Base-by-base conservation (phyloP, 2,329 filamentous ascomycete genomes). In the Myrmaecium sp. region DNA sequence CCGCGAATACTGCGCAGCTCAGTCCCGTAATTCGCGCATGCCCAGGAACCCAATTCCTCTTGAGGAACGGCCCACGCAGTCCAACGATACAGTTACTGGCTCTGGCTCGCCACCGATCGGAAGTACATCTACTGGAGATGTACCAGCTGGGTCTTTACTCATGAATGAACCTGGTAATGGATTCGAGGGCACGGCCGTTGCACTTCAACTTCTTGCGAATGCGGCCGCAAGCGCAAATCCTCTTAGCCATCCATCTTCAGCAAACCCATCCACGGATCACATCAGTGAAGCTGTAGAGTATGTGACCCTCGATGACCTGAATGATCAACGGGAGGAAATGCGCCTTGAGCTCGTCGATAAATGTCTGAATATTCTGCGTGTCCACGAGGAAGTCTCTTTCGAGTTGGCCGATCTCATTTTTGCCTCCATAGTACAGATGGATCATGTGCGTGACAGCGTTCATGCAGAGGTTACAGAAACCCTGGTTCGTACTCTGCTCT, bases 351-450 rank as follows among this genome's bases (percentile, higher is more conserved):
- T 95, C 29, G 84, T 95, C 32, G 84, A 94, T 40, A 77, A 82
- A 31, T 92, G 80, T 36, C 60, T 98, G 13, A 84, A 94, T 41
- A 73, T 95, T 17, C 73, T 98, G 28, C 78, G 86, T 46, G 74
- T 76, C 19, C 84, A 95, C 39, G 75, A 84, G 9, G 74, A 80
- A 38, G 73, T 86, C 7, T 91, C 89, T 0, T 89, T 94, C 40
- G 86, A 95, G 43, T 62, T 98, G 24, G 71, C 83, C 0, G 84
- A 94, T 41, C 62, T 98, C 12, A 84, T 98, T 29, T 68, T 68
- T 19, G 73, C 75, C 3, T 74, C 82, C 14, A 68, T 70, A 6
- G 56, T 60, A 16, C 74, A 69, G 42, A 75, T n/a, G n/a, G n/a
- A n/a, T n/a, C n/a, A n/a, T n/a, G n/a, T n/a, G n/a, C n/a, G n/a